Percentiles rank a stretch among this genome's conserved stretches.
These are phyloP conservation scores for Globisporangium heterothallicum DNA, from an alignment of 352 stramenopile species.

Conservation along the genomic window DNA sequence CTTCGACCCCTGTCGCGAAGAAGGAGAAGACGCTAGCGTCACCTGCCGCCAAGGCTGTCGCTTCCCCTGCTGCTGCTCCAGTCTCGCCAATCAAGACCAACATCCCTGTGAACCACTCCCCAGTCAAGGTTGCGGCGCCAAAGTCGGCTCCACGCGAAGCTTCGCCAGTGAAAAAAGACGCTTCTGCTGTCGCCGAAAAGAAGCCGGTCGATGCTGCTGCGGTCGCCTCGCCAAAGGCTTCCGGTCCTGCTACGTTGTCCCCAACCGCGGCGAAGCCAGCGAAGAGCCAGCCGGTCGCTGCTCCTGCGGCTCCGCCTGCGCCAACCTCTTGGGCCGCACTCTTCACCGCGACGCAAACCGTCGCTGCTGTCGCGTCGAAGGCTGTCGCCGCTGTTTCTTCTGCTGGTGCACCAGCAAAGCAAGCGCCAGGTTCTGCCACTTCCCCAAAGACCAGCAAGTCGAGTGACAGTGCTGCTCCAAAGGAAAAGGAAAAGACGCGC, in stretches of 20 bases:
- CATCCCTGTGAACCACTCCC: slow-evolving; percentile 11
- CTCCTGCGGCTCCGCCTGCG: slow-evolving; percentile 38
- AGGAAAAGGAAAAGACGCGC: slow-evolving; percentile 49
- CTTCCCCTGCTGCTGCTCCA: slow-evolving; percentile 10
- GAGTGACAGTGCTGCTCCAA: slow-evolving; percentile 13
- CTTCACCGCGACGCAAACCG: slow-evolving; percentile 22
- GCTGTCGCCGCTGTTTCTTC: slow-evolving; percentile 22
- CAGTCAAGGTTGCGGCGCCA: slow-evolving; percentile 12
- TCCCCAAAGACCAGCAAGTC: slow-evolving; percentile 16
- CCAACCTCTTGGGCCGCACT: slow-evolving; percentile 61
- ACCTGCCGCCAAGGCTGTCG: slow-evolving; percentile 18
- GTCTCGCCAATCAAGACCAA: slow-evolving; percentile 14
- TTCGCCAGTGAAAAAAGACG: slow-evolving; percentile 18
- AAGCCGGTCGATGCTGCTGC: not conserved
- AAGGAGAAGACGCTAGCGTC: slow-evolving; percentile 32
- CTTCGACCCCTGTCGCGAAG: slow-evolving; percentile 33
- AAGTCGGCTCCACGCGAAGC: slow-evolving; percentile 14
- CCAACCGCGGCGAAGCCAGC: slow-evolving; percentile 14
- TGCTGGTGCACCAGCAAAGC: slow-evolving; percentile 17
- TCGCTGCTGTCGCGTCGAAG: not conserved
- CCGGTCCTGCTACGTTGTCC: slow-evolving; percentile 5
- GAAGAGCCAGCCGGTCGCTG: slow-evolving; percentile 16
- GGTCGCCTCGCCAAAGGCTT: slow-evolving; percentile 13
- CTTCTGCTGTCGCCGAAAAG: slow-evolving; percentile 7
- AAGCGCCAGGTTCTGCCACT: slow-evolving; percentile 7